Evolutionary conservation across 495 filamentous ascomycete species (phyloP).

Genomic region (Aspergillus leporis): DNA sequence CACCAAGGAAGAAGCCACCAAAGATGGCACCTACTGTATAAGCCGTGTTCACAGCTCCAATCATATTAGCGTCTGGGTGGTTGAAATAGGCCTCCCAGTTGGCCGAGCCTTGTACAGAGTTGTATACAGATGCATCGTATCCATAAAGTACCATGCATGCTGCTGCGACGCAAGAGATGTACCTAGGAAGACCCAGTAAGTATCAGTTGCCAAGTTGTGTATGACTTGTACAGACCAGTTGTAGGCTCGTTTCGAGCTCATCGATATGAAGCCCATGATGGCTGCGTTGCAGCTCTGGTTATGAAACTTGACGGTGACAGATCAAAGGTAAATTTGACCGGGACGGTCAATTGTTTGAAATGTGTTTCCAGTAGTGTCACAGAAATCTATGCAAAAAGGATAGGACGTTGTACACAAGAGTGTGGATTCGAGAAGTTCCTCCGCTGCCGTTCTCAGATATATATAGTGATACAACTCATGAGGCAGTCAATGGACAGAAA

Average conservation of each 20-base stretch:
- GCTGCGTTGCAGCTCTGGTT: slow-evolving; percentile 10
- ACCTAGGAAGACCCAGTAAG: slow-evolving; percentile 38
- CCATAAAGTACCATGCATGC: slow-evolving; percentile 69
- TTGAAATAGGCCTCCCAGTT: slow-evolving; percentile 63
- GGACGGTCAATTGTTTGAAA: not conserved
- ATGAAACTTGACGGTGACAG: slow-evolving; percentile 6
- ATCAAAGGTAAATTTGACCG: not conserved
- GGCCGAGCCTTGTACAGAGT: slow-evolving; percentile 59
- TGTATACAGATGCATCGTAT: slow-evolving; percentile 67
- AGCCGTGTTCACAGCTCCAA: slow-evolving; percentile 60
- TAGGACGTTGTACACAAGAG: not conserved
- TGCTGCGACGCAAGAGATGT: slow-evolving; percentile 61
- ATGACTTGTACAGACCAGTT: slow-evolving; percentile 32
- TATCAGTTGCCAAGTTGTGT: not conserved
- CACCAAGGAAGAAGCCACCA: slow-evolving; percentile 61
- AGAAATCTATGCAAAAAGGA: not conserved
- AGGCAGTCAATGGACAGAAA: not conserved
- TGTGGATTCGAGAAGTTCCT: not conserved
- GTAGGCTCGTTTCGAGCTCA: slow-evolving; percentile 36
- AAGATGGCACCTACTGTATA: slow-evolving; percentile 66
- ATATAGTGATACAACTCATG: not conserved
- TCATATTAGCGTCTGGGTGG: slow-evolving; percentile 47
- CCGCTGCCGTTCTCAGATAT: not conserved
- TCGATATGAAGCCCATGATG: slow-evolving; percentile 12
- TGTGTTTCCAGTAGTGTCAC: not conserved